Evolutionary conservation across 139 green algal genomes (phyloP), one percentile per base, ranked within the genome.

Genomic region (Chlorella ohadii): DNA sequence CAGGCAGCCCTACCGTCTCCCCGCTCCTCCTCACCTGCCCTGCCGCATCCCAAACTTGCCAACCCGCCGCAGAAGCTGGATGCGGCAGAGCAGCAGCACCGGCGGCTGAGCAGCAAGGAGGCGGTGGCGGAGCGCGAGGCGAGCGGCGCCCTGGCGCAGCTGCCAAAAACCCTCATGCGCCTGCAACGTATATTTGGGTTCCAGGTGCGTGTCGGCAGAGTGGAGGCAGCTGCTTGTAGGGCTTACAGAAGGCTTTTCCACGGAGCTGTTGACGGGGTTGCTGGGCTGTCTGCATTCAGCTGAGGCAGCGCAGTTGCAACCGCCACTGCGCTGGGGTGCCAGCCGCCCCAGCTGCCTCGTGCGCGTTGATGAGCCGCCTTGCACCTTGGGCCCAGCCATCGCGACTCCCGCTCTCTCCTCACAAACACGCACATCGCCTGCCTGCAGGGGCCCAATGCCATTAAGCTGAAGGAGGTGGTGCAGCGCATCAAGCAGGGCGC

Each of bases 161-260:
- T 90, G 38, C 86, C 86, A 1, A 33, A 44, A 25, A 88, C 76
- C 33, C 86, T 88, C 39, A 55, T 9, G 28, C 59, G 82, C 36
- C 71, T 90, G 28, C 65, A 84, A 76, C 76, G 80, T 63, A 85
- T 90, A 33, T 90, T 90, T 56, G 82, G 86, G 36, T 4, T 17
- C n/a, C 33, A 82, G 76, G 76, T 82, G 36, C 20, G 74, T 11
- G 2, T 22, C 11, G 44, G 12, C 15, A 20, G 15, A 3, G 51
- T 22, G 15, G 2, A 4, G 15, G 51, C 51, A 59, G 51, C 51
- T 23, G 51, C 51, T 13, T 59, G 9, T 22, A 9, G 44, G 6
- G 44, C 44, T 9, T 51, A 16, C 7, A 51, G n/a, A n/a, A n/a
- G n/a, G n/a, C n/a, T n/a, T n/a, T n/a, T n/a, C n/a, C n/a, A n/a